Percentiles rank a stretch among this genome's conserved stretches.
Conservation (phyloP, 108 stramenopile genomes). For the Cyclotella baltica region DNA sequence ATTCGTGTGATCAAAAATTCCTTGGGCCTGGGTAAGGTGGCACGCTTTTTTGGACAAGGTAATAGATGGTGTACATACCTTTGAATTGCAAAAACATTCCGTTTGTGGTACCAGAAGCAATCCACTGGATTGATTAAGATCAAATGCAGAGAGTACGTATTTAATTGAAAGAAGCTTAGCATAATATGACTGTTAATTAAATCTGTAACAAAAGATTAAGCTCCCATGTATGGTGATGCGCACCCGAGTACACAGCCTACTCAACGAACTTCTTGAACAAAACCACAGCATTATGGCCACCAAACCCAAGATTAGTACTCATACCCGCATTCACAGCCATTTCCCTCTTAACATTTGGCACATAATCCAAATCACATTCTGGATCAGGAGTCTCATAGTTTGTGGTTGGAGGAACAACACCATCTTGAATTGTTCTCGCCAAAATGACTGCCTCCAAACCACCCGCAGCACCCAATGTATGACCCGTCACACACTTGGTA, state of each 20-base stretch:
- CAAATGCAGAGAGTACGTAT: too few species aligned
- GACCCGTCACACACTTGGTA: constrained; percentile 96
- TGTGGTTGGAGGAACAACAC: constrained; percentile 93
- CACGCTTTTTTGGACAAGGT: too few species aligned
- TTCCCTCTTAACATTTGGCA: constrained; percentile 90
- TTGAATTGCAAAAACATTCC: background rate
- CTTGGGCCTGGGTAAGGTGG: too few species aligned
- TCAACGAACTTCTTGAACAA: constrained; percentile 92
- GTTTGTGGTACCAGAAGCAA: too few species aligned
- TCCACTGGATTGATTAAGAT: too few species aligned
- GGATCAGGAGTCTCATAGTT: constrained; percentile 96
- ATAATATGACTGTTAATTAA: background rate
- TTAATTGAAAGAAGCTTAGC: constrained; percentile 3
- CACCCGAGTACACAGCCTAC: constrained; percentile 26
- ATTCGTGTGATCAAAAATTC: too few species aligned
- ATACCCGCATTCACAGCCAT: constrained; percentile 92
- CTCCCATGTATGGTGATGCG: background rate
- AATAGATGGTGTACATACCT: too few species aligned
- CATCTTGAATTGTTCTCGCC: constrained; percentile 80
- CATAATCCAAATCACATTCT: constrained; percentile 97
- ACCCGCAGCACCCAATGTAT: constrained; percentile 97
- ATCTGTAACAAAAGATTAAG: background rate
- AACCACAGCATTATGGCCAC: constrained; percentile 98
- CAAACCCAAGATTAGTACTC: constrained; percentile 97
- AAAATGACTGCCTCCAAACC: constrained; percentile 95